Conservation (phyloP, 805 yeast genomes). For the Yarrowia deformans region DNA sequence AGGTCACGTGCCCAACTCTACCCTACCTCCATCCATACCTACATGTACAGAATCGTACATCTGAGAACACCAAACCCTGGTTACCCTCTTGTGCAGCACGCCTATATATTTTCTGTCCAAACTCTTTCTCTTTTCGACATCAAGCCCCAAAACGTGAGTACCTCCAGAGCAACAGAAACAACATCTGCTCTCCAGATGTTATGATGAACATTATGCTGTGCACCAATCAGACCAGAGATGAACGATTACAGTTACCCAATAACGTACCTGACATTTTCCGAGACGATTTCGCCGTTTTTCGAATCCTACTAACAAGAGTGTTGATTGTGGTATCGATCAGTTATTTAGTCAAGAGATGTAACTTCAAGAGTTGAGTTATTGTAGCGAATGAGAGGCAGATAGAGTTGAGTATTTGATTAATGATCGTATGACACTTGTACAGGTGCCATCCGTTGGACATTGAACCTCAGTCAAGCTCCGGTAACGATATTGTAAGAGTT, state of each 20-base stretch:
- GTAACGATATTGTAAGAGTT: too few relatives aligned
- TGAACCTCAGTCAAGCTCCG: too few relatives aligned
- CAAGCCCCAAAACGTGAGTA: constrained; percentile 31
- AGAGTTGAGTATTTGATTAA: too few relatives aligned
- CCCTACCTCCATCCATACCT: background rate
- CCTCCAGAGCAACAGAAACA: background rate
- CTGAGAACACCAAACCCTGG: constrained; percentile 8
- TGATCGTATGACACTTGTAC: too few relatives aligned
- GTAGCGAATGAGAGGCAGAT: too few relatives aligned
- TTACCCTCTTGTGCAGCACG: constrained; percentile 6
- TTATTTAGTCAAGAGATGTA: too few relatives aligned
- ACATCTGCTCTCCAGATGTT: background rate
- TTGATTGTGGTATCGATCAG: too few relatives aligned
- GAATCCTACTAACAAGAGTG: constrained; percentile 3
- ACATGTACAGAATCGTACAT: background rate
- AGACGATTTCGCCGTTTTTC: background rate
- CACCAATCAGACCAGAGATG: constrained; percentile 39
- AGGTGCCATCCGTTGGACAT: too few relatives aligned
- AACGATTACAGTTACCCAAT: constrained; percentile 38
- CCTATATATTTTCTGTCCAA: background rate
- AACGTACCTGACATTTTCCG: constrained; percentile 30
- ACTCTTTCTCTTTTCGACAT: background rate
- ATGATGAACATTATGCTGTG: constrained; percentile 39
- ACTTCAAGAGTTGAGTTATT: too few relatives aligned
- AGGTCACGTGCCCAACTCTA: background rate